phyloP scores from a whole-genome alignment of 2,329 filamentous ascomycete species.

The Rutstroemia sp. region DNA sequence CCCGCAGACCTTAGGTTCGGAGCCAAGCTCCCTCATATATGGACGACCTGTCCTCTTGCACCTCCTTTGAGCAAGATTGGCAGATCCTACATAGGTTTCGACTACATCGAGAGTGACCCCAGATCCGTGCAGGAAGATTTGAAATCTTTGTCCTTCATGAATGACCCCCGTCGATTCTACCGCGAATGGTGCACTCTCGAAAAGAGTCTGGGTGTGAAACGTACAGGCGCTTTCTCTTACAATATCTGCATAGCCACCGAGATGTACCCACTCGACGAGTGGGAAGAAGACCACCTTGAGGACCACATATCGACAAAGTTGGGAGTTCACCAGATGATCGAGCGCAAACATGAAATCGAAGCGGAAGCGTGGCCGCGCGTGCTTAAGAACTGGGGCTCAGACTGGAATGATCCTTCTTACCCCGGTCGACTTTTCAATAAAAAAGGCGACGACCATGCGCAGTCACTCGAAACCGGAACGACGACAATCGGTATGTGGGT shows the following conservation, averaged over 20 bases:
- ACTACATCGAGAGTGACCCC: not conserved
- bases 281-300: not conserved
- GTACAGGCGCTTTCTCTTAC: not conserved
- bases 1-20: not conserved
- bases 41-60: not conserved
- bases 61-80: not conserved
- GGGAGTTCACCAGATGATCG: not conserved
- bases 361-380: not conserved
- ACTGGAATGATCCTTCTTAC: not conserved
- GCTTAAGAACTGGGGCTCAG: not conserved
- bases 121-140: not conserved
- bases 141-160: not conserved
- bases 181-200: not conserved
- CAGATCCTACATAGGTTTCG: not conserved
- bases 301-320: not conserved
- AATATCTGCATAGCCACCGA: not conserved
- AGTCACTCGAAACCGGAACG: not conserved
- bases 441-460: not conserved
- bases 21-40: not conserved
- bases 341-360: not conserved
- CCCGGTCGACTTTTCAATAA: too few species aligned
- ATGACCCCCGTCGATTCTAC: not conserved
- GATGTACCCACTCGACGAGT: not conserved
- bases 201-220: not conserved
- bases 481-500: not conserved